These are phyloP conservation scores for Yamadazyma diddensiae DNA, from an alignment of 1,139 yeast species.

Conservation along the genomic window DNA sequence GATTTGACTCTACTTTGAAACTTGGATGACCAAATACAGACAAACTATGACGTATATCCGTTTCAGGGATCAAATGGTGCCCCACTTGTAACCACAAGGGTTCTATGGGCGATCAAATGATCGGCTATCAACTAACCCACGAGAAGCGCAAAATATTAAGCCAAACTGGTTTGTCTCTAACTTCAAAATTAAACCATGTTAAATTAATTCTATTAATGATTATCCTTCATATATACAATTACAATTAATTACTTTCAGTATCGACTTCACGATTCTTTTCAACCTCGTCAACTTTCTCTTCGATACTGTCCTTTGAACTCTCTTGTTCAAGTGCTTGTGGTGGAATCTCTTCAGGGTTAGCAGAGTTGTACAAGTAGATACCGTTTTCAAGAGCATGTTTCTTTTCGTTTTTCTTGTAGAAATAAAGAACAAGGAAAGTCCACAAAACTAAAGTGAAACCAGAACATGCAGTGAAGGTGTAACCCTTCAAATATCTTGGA, in stretches of 20 bases:
- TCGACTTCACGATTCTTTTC: constrained; percentile 4
- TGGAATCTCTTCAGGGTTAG: constrained; percentile 15
- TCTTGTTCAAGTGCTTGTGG: constrained; percentile 8
- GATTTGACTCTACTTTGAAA: no score
- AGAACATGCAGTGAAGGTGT: constrained; percentile 48
- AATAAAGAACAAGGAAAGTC: constrained; percentile 53
- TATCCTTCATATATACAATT: not conserved
- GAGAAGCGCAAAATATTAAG: no score
- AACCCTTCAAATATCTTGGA: constrained; percentile 40
- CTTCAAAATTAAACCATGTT: no score
- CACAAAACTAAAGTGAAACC: constrained; percentile 50
- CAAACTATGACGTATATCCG: no score
- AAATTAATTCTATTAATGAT: not conserved
- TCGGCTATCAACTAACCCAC: no score
- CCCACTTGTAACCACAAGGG: no score
- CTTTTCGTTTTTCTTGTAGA: constrained; percentile 59
- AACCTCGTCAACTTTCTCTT: constrained; percentile 4
- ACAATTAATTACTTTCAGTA: constrained; percentile 4
- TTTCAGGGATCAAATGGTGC: no score
- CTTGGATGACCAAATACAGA: no score
- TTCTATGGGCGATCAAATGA: no score
- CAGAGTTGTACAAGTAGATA: constrained; percentile 45
- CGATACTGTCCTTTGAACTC: constrained; percentile 2
- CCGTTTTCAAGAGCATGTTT: constrained; percentile 51
- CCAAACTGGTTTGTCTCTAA: no score